phyloP scores from a whole-genome alignment of 2,329 filamentous ascomycete genomes.

The Trichoderma sp. region DNA sequence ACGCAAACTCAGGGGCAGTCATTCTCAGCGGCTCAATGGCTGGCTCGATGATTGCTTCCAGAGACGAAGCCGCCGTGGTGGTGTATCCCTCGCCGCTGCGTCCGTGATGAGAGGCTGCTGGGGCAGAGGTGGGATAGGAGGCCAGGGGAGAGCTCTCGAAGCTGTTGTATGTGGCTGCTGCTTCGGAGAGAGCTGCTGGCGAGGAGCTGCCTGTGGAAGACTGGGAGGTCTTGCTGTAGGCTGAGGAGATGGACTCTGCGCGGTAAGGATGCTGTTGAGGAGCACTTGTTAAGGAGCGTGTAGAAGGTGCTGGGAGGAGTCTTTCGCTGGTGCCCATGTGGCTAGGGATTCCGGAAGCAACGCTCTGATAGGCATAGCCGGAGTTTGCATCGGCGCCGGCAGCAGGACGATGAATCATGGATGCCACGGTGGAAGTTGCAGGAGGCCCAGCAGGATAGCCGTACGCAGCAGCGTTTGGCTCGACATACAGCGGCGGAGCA shows the following conservation, averaged over 20 bases:
- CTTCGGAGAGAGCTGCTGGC: constrained; percentile 21
- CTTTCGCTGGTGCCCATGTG: constrained; percentile 29
- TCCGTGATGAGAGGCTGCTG: background rate
- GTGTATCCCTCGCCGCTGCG: constrained; percentile 28
- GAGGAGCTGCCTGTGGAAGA: constrained; percentile 20
- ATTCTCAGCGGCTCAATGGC: constrained; percentile 28
- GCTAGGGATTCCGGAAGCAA: constrained; percentile 20
- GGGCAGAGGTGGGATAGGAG: constrained; percentile 15
- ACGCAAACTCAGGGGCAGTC: constrained; percentile 33
- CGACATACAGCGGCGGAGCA: constrained; percentile 31
- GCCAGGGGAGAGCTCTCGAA: constrained; percentile 24
- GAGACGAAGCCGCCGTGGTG: constrained; percentile 9
- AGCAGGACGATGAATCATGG: constrained; percentile 26
- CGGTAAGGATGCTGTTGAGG: constrained; percentile 31
- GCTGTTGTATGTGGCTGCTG: constrained; percentile 18
- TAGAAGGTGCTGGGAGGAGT: constrained; percentile 29
- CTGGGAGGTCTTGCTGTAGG: constrained; percentile 29
- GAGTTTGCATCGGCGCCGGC: constrained; percentile 25
- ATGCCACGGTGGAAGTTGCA: constrained; percentile 11
- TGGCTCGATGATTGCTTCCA: constrained; percentile 26
- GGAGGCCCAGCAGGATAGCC: constrained; percentile 30
- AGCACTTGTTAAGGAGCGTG: constrained; percentile 29
- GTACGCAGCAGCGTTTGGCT: constrained; percentile 33
- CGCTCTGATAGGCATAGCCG: constrained; percentile 30
- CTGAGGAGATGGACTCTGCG: constrained; percentile 32